Conservation (phyloP, 768 basidiomycete genomes). For the Psilocybe cyanescens region DNA sequence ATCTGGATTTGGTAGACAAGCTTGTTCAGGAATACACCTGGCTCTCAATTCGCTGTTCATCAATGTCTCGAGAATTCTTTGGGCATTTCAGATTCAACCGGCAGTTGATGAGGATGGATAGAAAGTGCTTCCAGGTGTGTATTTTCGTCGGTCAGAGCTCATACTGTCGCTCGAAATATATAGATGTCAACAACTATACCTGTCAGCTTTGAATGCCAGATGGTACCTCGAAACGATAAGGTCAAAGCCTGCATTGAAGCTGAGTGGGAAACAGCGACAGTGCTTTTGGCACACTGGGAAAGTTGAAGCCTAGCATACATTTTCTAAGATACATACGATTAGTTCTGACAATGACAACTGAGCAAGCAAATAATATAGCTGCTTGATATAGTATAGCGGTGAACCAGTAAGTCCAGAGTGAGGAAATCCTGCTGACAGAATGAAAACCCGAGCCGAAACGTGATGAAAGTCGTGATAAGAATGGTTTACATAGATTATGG, state of each 20-base stretch:
- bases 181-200: constrained; percentile 34
- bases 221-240: constrained; percentile 28
- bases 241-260: constrained; percentile 24
- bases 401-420: no score
- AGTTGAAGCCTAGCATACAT: neutral
- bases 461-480: no score
- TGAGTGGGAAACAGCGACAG: constrained; percentile 25
- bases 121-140: neutral
- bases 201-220: constrained; percentile 33
- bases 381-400: no score
- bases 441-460: no score
- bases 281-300: constrained; percentile 22
- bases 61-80: constrained; percentile 37
- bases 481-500: no score
- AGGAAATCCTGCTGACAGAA: no score
- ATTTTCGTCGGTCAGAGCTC: neutral
- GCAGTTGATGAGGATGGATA: constrained; percentile 21
- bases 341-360: no score
- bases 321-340: neutral
- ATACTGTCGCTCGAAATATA: neutral
- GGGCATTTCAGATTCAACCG: constrained; percentile 35
- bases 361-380: no score
- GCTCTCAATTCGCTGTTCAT: constrained; percentile 38
- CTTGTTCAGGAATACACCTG: constrained; percentile 40
- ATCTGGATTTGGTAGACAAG: constrained; percentile 45